Conservation (phyloP, 78 protist genomes). For the Dictyostelium capitatum region DNA sequence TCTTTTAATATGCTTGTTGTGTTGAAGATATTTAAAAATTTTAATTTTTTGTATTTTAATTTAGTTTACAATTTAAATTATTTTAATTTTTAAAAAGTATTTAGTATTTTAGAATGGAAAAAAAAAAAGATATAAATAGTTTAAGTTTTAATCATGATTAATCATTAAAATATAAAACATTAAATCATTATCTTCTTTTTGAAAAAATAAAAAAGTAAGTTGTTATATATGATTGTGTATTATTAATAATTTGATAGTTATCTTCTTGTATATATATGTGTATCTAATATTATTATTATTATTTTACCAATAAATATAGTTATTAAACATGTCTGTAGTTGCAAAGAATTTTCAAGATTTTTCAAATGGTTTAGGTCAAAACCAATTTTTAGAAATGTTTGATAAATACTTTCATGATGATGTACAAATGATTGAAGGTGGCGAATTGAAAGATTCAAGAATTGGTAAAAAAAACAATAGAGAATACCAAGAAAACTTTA, state of each 20-base stretch:
- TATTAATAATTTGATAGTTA: no score
- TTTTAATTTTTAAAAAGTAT: not conserved
- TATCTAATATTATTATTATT: no score
- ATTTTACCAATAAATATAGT: no score
- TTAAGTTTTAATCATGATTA: no score
- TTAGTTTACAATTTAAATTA: not conserved
- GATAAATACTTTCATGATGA: not conserved
- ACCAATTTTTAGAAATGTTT: not conserved
- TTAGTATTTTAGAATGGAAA: not conserved
- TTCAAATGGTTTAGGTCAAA: not conserved
- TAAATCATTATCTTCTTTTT: no score
- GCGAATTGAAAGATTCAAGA: not conserved
- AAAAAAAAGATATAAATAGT: constrained; percentile 1
- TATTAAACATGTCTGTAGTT: not conserved
- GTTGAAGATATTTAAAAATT: no score
- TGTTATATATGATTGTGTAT: no score
- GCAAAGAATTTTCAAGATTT: not conserved
- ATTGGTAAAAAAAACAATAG: not conserved
- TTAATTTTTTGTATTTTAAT: not conserved
- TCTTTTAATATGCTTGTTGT: no score
- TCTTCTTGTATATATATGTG: not conserved
- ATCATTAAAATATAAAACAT: no score
- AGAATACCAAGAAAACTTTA: not conserved
- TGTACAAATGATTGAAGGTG: not conserved
- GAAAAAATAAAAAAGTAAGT: no score